Evolutionary conservation across 2,329 filamentous ascomycete genomes (phyloP), one percentile per base, ranked within the genome.

Genomic region (Sarocladium brachiariae): DNA sequence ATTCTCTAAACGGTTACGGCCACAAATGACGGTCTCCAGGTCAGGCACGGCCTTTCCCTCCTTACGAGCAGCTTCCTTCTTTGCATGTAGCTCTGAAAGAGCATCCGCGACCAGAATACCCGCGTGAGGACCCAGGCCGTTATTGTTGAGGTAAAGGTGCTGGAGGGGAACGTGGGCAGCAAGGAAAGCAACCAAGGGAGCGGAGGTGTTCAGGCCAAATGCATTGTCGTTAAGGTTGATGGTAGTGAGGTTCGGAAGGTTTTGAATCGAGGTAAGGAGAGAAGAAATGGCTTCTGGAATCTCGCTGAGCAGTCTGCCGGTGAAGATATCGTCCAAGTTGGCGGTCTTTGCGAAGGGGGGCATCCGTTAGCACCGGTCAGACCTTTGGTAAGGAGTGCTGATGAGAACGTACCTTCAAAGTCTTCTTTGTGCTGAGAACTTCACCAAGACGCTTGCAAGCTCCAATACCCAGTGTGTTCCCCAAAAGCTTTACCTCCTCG

Each of bases 151-250:
- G 70, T 95, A 89, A 24, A 99, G 81, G 69, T 96, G 91, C 69
- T 91, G 90, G 37, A 99, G 83, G 2, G 93, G 92, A 2, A 87
- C 82, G 70, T 97, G 92, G 52, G 84, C 79, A 51, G 87, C 84
- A 55, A 99, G 82, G 73, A 99, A 99, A 53, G 88, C 87, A 58
- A 96, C 88, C 46, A 99, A 81, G 9, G 92, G 93, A 31, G 89
- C 90, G 67, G 95, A 87, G 14, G 89, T 96, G 71, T 96, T 96
- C 54, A 96, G 82, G 51, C 93, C 93, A 63, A 99, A 99, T 41
- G 93, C 93, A 70, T 99, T 99, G 71, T 99, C 93, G 70, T 92
- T 96, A 35, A 99, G 80, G 70, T 97, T 95, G 70, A 99, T 80
- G 25, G 91, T 96, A 67, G 87, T 86, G 39, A 99, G 84, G 52